Base-by-base conservation (phyloP, 768 basidiomycete genomes). In the Gymnopilus dilepis region DNA sequence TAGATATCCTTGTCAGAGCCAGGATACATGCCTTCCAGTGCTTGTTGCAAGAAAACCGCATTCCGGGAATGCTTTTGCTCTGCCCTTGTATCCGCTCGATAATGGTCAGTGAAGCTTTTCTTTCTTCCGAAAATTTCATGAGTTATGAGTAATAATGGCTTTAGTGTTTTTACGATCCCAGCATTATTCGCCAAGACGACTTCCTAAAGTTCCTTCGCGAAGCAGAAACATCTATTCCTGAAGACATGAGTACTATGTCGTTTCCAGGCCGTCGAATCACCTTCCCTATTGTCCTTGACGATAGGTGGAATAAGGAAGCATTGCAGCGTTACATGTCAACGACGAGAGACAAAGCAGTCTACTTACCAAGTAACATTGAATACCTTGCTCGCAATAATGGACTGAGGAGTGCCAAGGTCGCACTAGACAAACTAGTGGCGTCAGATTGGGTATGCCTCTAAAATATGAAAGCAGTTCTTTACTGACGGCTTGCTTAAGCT, bases 361-460 rank as follows among this genome's bases (percentile, higher is more conserved):
- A 90, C 70, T 74, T 91, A 0, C 89, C 88, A 0, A 86, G 84
- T 69, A 90, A 91, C 64, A 74, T 89, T 34, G 84, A 87, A 38
- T 90, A 90, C 65, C 78, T 90, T 1, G 86, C 86, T 0, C 75
- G 74, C 38, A 88, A 87, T 43, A 89, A 88, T 64, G 87, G 87
- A 0, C 72, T 89, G 9, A 64, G 78, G 1, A 78, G 77, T 5
- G 64, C 77, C 1, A 69, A 72, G 17, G 84, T 84, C 34, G 81
- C 79, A 0, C 63, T 86, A 52, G 69, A 74, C 21, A 76, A 83
- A 58, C 70, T 89, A 8, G 71, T 83, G 8, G 74, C 70, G 15
- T 83, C 83, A 5, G 80, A 81, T 64, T 86, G 81, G 79, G 86
- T 86, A 61, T 12, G 73, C 57, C 0, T 6, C 1, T 6, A n/a